phyloP scores from a whole-genome alignment of 768 basidiomycete species.

The Tephrocybe sp. region DNA sequence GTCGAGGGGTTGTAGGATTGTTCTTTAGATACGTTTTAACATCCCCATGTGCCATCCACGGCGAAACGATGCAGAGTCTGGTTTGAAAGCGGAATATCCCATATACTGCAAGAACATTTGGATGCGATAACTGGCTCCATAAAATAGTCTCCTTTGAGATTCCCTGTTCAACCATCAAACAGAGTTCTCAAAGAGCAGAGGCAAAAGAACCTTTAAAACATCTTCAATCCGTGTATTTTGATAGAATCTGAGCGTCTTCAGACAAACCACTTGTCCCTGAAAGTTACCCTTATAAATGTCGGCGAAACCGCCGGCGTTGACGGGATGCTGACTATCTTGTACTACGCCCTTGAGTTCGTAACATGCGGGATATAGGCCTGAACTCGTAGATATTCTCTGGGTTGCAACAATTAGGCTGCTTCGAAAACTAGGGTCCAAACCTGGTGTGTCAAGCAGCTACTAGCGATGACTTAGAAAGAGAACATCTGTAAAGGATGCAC shows the following conservation, averaged over 20 bases:
- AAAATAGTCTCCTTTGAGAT: neutral
- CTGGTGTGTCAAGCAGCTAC: neutral
- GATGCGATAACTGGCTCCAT: slow-evolving; percentile 4
- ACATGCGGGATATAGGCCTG: neutral
- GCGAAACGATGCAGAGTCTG: slow-evolving; percentile 13
- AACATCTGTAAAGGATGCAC: neutral
- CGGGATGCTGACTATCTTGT: neutral
- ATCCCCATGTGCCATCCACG: slow-evolving; percentile 12
- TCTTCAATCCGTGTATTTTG: neutral
- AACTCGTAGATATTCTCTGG: neutral
- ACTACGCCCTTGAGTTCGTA: neutral
- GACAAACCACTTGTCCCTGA: neutral
- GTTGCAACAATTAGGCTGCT: neutral
- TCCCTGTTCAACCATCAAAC: neutral
- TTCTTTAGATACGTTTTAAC: neutral
- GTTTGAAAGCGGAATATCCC: slow-evolving; percentile 10
- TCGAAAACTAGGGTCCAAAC: neutral
- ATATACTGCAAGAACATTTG: slow-evolving; percentile 13
- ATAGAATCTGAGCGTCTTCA: slow-evolving; percentile 1
- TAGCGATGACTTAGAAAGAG: neutral
- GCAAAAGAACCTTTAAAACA: neutral
- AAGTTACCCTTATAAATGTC: slow-evolving; percentile 1
- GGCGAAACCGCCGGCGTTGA: neutral
- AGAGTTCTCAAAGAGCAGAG: neutral
- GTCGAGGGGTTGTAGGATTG: neutral